These are phyloP conservation scores for Forsythia viridissima DNA, from an alignment of 257 asterid species.

Conservation along the genomic window DNA sequence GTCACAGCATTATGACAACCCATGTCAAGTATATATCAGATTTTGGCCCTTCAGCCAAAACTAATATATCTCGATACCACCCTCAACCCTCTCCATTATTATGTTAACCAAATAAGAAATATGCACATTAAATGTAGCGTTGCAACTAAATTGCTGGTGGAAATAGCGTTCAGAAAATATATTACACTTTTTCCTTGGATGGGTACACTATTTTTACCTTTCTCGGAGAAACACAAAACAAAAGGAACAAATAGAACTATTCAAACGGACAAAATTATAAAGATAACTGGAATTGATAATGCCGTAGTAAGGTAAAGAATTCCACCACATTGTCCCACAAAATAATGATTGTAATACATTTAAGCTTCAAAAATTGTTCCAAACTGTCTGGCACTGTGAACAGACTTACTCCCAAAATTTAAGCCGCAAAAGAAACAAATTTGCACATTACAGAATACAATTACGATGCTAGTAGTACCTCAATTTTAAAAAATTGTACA, in stretches of 20 bases:
- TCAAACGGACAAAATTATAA: neutral
- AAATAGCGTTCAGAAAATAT: neutral
- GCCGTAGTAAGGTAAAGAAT: neutral
- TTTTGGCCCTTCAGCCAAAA: neutral
- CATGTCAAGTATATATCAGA: neutral
- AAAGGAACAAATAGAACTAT: neutral
- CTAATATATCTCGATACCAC: no score
- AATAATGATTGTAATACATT: neutral
- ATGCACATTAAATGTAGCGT: neutral
- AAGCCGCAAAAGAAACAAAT: neutral
- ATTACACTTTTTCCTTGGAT: neutral
- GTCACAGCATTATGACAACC: neutral
- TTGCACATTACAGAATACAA: neutral
- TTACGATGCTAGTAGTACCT: conserved; percentile 2
- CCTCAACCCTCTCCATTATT: neutral
- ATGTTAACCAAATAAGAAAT: neutral
- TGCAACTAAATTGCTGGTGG: neutral
- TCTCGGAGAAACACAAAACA: neutral
- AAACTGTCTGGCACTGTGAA: neutral
- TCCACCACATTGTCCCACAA: neutral
- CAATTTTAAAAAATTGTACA: conserved; percentile 15
- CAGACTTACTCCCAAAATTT: neutral
- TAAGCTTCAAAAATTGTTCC: neutral
- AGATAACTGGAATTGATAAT: neutral
- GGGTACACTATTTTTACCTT: neutral